A percentile compares a stretch with the other conserved stretches of the same genome.
These are phyloP conservation scores for Alternaria hordeiaustralica DNA, from an alignment of 2,329 filamentous ascomycete species.

Conservation along the genomic window DNA sequence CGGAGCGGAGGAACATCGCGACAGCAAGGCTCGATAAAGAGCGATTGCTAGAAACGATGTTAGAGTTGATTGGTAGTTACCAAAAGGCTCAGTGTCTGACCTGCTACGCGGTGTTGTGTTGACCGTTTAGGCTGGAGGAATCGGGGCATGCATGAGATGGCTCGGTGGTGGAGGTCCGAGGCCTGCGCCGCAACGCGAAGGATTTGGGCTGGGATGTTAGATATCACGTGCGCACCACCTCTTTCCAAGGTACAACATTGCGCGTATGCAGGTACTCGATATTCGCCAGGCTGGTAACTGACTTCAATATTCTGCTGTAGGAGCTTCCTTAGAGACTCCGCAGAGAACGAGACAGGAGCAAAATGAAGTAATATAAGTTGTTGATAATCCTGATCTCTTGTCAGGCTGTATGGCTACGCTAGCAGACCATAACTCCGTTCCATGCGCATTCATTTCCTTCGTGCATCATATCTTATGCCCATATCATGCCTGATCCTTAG, in stretches of 20 bases:
- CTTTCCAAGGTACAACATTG: neutral
- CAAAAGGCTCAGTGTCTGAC: conserved; percentile 37
- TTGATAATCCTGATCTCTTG: conserved; percentile 18
- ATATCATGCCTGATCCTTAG: neutral
- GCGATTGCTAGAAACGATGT: conserved; percentile 62
- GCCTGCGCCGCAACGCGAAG: conserved; percentile 11
- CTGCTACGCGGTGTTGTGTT: conserved; percentile 60
- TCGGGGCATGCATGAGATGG: conserved; percentile 53
- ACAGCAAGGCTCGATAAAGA: conserved; percentile 74
- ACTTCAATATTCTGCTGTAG: neutral
- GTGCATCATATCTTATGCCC: conserved; percentile 1
- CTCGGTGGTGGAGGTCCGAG: conserved; percentile 16
- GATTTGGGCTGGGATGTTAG: conserved; percentile 20
- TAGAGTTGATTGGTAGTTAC: neutral
- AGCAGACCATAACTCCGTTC: conserved; percentile 37
- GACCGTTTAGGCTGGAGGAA: conserved; percentile 55
- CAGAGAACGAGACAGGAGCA: neutral
- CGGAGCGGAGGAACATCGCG: conserved; percentile 61
- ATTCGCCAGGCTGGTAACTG: neutral
- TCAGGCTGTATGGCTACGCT: conserved; percentile 15
- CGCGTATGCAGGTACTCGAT: neutral
- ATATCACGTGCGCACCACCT: conserved; percentile 29
- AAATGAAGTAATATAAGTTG: neutral
- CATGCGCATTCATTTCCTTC: conserved; percentile 34
- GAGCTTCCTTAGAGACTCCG: neutral